These are phyloP conservation scores for Ophiosphaerella narmari DNA, from an alignment of 2,329 filamentous ascomycete genomes.

Conservation along the genomic window DNA sequence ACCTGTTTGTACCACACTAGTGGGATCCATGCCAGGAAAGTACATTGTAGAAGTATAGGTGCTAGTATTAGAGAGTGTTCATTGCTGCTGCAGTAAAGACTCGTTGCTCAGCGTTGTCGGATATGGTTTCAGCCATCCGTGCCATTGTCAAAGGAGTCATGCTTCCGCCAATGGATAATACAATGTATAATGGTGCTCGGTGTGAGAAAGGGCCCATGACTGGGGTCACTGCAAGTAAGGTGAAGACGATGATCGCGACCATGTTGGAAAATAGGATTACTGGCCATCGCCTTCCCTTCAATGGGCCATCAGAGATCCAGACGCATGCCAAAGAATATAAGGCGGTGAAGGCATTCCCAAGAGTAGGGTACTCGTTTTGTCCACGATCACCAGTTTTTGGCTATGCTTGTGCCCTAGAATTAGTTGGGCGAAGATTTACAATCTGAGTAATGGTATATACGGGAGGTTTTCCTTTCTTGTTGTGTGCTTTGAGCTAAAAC, in stretches of 20 bases:
- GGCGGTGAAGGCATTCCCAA: slow-evolving; percentile 26
- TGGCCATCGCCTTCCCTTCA: slow-evolving; percentile 22
- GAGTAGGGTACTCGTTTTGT: slow-evolving; percentile 23
- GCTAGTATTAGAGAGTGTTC: slow-evolving; percentile 14
- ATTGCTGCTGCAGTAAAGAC: slow-evolving; percentile 13
- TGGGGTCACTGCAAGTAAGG: slow-evolving; percentile 21
- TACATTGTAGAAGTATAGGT: not conserved
- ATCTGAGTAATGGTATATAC: slow-evolving; percentile 22
- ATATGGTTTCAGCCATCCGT: slow-evolving; percentile 18
- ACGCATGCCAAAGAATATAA: slow-evolving; percentile 22
- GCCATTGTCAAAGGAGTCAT: slow-evolving; percentile 19
- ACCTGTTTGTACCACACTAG: slow-evolving; percentile 19
- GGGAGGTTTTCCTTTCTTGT: slow-evolving; percentile 20
- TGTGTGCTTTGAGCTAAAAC: slow-evolving; percentile 22
- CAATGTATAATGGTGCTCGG: slow-evolving; percentile 18
- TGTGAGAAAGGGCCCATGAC: slow-evolving; percentile 21
- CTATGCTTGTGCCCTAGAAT: too few species aligned
- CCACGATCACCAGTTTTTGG: not conserved
- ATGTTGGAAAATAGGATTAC: slow-evolving; percentile 23
- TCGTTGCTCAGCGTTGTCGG: slow-evolving; percentile 13
- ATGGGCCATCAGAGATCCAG: slow-evolving; percentile 24
- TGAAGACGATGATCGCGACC: slow-evolving; percentile 22
- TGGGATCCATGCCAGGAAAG: slow-evolving; percentile 15
- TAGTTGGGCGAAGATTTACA: slow-evolving; percentile 6
- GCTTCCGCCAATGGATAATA: slow-evolving; percentile 16